Evolutionary conservation across 2,329 filamentous ascomycete species (phyloP).

Genomic region (Coniella lustricola): DNA sequence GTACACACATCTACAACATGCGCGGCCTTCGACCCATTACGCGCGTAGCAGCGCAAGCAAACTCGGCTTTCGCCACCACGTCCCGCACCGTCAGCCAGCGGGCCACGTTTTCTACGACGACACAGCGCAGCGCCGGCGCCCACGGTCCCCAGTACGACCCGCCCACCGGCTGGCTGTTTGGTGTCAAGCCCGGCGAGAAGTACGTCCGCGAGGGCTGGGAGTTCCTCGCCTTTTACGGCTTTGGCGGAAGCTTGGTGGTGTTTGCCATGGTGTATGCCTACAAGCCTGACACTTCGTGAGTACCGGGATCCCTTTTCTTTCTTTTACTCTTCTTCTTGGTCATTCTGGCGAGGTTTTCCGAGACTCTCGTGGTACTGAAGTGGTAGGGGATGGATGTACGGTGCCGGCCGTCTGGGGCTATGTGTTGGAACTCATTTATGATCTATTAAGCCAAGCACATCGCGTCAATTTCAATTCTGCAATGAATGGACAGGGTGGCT

Average conservation of each 20-base stretch:
- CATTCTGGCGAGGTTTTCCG: not conserved
- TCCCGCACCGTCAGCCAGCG: not conserved
- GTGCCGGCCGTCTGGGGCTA: no score
- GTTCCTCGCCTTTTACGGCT: slow-evolving; percentile 74
- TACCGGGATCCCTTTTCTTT: slow-evolving; percentile 26
- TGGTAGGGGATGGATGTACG: no score
- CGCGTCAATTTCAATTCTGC: not conserved
- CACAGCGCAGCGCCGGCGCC: slow-evolving; percentile 28
- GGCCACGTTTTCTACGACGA: slow-evolving; percentile 19
- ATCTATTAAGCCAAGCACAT: not conserved
- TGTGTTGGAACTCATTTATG: no score
- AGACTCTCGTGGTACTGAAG: not conserved
- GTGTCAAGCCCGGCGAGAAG: slow-evolving; percentile 91
- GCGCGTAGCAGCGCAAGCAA: slow-evolving; percentile 7
- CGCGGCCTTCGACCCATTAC: slow-evolving; percentile 11
- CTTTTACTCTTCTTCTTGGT: slow-evolving; percentile 4
- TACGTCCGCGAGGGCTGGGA: slow-evolving; percentile 97
- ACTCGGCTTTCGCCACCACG: not conserved
- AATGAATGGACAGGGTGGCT: slow-evolving; percentile 1
- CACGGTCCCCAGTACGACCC: slow-evolving; percentile 81
- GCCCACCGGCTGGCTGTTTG: slow-evolving; percentile 86
- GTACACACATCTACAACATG: not conserved
- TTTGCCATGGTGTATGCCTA: slow-evolving; percentile 80
- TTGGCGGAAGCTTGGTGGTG: slow-evolving; percentile 69
- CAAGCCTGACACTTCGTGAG: slow-evolving; percentile 98